These are phyloP conservation scores for Aphanomyces astaci DNA, from an alignment of 352 stramenopile genomes.

Conservation along the genomic window DNA sequence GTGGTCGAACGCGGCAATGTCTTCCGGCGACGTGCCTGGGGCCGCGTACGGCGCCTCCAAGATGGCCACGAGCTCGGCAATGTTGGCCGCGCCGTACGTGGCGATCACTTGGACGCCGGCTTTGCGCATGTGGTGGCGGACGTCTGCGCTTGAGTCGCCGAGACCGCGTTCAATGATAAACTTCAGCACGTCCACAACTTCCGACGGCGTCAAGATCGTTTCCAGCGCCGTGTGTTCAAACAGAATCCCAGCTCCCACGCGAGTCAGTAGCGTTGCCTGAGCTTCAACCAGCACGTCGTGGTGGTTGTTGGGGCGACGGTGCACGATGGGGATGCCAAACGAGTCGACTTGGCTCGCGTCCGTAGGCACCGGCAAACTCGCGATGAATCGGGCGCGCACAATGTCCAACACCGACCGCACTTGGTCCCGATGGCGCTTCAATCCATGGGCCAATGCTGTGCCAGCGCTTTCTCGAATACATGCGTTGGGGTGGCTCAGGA, in stretches of 20 bases:
- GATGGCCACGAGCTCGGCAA: constrained; percentile 49
- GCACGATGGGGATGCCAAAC: constrained; percentile 66
- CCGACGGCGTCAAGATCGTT: constrained; percentile 40
- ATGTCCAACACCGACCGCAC: constrained; percentile 59
- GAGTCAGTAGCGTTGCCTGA: constrained; percentile 43
- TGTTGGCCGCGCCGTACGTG: constrained; percentile 59
- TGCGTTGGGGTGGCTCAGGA: constrained; percentile 65
- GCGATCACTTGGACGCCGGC: constrained; percentile 73
- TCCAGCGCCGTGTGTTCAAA: constrained; percentile 51
- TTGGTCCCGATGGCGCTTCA: constrained; percentile 71
- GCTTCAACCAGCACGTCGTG: constrained; percentile 51
- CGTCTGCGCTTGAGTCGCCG: constrained; percentile 53
- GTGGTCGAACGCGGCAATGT: constrained; percentile 67
- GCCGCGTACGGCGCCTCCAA: constrained; percentile 70
- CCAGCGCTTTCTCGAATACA: constrained; percentile 75
- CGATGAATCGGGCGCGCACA: constrained; percentile 52
- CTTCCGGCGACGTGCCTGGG: constrained; percentile 34
- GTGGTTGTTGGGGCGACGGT: too few relatives aligned
- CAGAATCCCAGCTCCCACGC: constrained; percentile 63
- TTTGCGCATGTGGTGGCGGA: constrained; percentile 80
- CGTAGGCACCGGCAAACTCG: constrained; percentile 11
- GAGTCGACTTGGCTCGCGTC: constrained; percentile 50
- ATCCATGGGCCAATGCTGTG: constrained; percentile 66
- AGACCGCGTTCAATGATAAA: constrained; percentile 80
- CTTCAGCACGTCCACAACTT: constrained; percentile 56